phyloP scores from a whole-genome alignment of 306 rosid species.

The Castanea sativa region DNA sequence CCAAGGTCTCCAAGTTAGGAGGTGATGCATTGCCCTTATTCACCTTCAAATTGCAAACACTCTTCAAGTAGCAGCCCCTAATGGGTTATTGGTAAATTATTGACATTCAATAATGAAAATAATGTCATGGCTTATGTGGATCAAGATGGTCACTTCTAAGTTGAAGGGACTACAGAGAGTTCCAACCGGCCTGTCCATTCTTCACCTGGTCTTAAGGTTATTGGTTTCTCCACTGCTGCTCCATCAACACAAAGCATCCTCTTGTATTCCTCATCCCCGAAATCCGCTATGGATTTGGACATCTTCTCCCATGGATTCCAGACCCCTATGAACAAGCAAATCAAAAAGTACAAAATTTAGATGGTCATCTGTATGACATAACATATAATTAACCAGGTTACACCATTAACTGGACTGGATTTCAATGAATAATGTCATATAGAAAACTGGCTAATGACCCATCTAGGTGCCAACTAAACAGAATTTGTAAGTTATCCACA shows the following conservation, averaged over 20 bases:
- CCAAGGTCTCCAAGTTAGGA: not conserved
- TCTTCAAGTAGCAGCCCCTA: not conserved
- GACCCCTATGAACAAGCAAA: constrained; percentile 53
- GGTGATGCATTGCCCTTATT: constrained; percentile 5
- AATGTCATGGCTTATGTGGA: not conserved
- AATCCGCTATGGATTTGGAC: constrained; percentile 55
- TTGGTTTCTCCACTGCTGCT: constrained; percentile 74
- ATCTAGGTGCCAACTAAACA: too few species aligned
- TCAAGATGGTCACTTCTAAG: constrained; percentile 19
- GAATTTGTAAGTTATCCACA: too few species aligned
- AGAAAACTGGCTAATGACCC: too few species aligned
- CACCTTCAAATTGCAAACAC: constrained; percentile 1
- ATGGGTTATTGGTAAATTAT: not conserved
- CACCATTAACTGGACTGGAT: not conserved
- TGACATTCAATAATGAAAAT: not conserved
- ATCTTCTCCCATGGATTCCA: constrained; percentile 98
- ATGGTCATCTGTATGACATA: not conserved
- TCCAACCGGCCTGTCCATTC: constrained; percentile 92
- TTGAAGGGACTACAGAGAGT: constrained; percentile 51
- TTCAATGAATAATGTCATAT: not conserved
- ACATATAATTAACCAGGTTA: not conserved
- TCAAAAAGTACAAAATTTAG: not conserved
- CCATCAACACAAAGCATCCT: constrained; percentile 84
- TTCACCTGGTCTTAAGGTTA: constrained; percentile 74
- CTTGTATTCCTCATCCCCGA: constrained; percentile 88